Base-by-base conservation (phyloP, 2,329 filamentous ascomycete genomes). In the Sporothrix pseudoabietina region DNA sequence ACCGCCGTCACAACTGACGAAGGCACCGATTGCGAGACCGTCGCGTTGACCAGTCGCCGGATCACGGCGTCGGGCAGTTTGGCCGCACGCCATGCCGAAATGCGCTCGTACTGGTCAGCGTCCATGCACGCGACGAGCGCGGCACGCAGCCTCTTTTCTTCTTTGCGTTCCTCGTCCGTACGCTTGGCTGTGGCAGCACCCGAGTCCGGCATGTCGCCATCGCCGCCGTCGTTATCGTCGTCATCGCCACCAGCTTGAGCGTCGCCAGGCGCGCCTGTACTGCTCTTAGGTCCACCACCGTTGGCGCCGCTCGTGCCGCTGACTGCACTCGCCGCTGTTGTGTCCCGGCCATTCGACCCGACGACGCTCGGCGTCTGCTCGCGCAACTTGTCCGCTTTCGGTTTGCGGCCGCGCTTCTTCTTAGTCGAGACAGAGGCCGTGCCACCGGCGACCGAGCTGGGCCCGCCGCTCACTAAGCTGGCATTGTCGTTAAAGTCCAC, bases 21-120 rank as follows among this genome's bases (percentile, higher is more conserved):
- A 0, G 91, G 91, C 0, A 93, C 92, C 1, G 91, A 94, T 79
- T 94, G 92, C 0, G 91, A 93, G 9, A 94, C 90, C 1, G 92
- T 93, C 74, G 92, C 91, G 78, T 94, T 95, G 79, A 94, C 90
- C 75, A 94, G 88, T 87, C 90, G 87, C 79, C 92, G 88, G 73
- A 94, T 90, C 22, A 90, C 89, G 7, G 89, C 86, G 76, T 91
- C 90, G 30, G 88, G 87, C 55, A 94, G 82, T 77, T 91, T 92
- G 47, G 89, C 88, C 10, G 89, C 88, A 75, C 91, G 87, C 87
- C 89, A 94, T 30, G 88, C 85, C 79, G 91, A 91, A 79, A 92
- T 94, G 68, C 92, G 87, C 72, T 89, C 85, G 77, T 89, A 89
- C 80, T 94, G 92, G 30, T 88, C 85, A n/a, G 82, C 80, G 68